Percentiles rank a stretch among this genome's conserved stretches.
phyloP scores from a whole-genome alignment of 208 protist genomes.

The Trichomonas gallinae region DNA sequence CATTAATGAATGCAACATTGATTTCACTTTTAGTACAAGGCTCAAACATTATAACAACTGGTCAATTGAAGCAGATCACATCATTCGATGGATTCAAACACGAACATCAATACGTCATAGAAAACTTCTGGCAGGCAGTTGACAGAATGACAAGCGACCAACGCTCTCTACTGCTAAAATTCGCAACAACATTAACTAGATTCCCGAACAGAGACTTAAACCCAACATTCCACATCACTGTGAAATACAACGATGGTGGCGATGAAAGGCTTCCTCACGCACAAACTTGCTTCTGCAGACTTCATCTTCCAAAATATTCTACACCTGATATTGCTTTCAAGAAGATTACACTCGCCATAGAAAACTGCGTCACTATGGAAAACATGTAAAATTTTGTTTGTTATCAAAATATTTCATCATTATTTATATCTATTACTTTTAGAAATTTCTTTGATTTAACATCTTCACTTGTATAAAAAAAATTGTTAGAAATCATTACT shows the following conservation, averaged over 20 bases:
- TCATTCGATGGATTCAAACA: background rate
- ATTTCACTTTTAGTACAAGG: background rate
- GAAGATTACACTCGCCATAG: background rate
- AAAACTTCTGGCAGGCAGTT: background rate
- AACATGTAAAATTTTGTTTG: background rate
- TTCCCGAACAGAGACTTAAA: background rate
- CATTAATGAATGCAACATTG: background rate
- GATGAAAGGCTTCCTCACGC: background rate
- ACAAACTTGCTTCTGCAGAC: background rate
- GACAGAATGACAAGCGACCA: background rate
- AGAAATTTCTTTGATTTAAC: too few relatives aligned
- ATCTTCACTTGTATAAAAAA: too few relatives aligned
- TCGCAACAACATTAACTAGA: background rate
- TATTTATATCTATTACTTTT: too few relatives aligned
- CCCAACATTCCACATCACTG: background rate
- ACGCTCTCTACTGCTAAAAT: background rate
- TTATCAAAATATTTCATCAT: background rate
- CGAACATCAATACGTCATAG: too few relatives aligned
- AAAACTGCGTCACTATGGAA: background rate
- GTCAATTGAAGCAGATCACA: background rate
- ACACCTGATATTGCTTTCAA: background rate
- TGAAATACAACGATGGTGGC: background rate
- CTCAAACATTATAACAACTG: background rate
- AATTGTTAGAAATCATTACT: too few relatives aligned
- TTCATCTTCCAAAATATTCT: background rate